Evolutionary conservation across 2,329 filamentous ascomycete species (phyloP).

Genomic region (Fusarium nematophilum): DNA sequence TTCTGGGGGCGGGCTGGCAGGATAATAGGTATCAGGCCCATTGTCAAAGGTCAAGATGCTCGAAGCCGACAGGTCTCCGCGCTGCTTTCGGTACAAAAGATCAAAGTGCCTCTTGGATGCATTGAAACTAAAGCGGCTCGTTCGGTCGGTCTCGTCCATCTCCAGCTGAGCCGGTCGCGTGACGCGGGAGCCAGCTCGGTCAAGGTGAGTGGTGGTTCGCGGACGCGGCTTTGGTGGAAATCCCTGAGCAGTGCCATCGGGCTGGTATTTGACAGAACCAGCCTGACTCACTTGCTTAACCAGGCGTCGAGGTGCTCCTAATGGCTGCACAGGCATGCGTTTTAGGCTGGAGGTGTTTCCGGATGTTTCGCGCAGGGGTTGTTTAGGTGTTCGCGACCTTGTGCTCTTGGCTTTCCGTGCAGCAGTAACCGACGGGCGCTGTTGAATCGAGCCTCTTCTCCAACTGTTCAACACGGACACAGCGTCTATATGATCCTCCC

Average conservation of each 20-base stretch:
- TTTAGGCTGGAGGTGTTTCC: constrained; percentile 32
- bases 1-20: constrained; percentile 39
- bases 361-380: constrained; percentile 38
- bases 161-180: constrained; percentile 68
- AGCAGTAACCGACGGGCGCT: constrained; percentile 50
- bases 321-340: neutral
- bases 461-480: constrained; percentile 64
- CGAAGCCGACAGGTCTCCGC: constrained; percentile 42
- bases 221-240: constrained; percentile 1
- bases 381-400: constrained; percentile 15
- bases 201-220: constrained; percentile 7
- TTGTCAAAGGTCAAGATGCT: constrained; percentile 32
- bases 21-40: constrained; percentile 24
- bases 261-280: constrained; percentile 43
- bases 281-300: constrained; percentile 45
- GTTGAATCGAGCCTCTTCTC: constrained; percentile 64
- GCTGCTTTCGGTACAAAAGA: constrained; percentile 59
- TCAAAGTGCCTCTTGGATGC: constrained; percentile 66
- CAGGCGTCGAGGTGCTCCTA: constrained; percentile 40
- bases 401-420: constrained; percentile 30
- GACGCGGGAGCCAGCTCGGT: constrained; percentile 29
- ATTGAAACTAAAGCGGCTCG: constrained; percentile 56
- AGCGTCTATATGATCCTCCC: constrained; percentile 70
- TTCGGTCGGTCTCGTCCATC: constrained; percentile 52
- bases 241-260: constrained; percentile 4